These are phyloP conservation scores for Acanthamoeba healyi DNA, from an alignment of 208 protist species.

Conservation along the genomic window DNA sequence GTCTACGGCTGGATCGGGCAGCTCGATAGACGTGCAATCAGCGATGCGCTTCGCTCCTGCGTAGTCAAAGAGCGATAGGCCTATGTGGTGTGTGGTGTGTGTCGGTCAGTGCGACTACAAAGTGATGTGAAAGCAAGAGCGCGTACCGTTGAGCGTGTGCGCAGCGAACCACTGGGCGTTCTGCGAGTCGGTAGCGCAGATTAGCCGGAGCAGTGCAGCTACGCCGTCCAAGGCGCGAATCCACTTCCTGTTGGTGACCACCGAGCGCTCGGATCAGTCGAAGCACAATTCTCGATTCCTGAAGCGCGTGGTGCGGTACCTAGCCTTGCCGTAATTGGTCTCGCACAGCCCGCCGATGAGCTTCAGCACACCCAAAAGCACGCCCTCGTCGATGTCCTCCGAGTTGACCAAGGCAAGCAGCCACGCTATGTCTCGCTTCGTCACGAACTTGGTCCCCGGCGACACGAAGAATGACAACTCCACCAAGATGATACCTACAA, in stretches of 20 bases:
- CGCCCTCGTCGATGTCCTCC: constrained; percentile 34
- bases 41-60: constrained; percentile 36
- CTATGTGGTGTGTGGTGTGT: background rate
- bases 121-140: background rate
- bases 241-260: background rate
- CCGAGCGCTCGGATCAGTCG: background rate
- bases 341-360: constrained; percentile 41
- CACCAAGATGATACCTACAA: constrained; percentile 35
- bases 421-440: constrained; percentile 42
- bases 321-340: constrained; percentile 59
- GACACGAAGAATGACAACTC: constrained; percentile 51
- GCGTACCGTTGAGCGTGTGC: constrained; percentile 28
- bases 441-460: constrained; percentile 41
- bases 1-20: background rate
- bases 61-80: constrained; percentile 23
- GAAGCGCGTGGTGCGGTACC: background rate
- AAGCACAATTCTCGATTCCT: background rate
- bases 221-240: constrained; percentile 27
- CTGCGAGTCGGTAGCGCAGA: constrained; percentile 52
- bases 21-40: constrained; percentile 7
- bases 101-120: too few relatives aligned
- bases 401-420: constrained; percentile 28
- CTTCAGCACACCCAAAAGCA: constrained; percentile 39
- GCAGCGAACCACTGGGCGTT: constrained; percentile 62
- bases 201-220: constrained; percentile 8